Evolutionary conservation across 805 yeast species (phyloP), one percentile per base, ranked within the genome.

Genomic region (Starmerella geochares): DNA sequence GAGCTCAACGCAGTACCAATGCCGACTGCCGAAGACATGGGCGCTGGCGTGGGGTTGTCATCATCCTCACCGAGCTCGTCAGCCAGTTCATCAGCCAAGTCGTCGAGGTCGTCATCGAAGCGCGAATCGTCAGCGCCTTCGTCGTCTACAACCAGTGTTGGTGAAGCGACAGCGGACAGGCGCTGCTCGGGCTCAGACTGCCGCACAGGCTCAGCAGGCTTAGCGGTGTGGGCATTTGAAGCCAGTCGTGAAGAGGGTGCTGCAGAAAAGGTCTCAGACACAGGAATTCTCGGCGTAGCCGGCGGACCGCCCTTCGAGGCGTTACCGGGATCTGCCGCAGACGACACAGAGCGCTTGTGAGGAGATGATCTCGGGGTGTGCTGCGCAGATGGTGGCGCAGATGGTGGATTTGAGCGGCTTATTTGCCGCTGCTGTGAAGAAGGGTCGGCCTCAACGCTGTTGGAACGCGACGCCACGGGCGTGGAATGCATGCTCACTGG

Each of bases 31-130:
- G 37, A 9, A 8, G 44, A 23, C 16, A 10, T 16, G 9, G 40
- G 16, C 3, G 23, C 33, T 4, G 49, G 14, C 1, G 42, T 17
- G 4, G 27, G 36, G 19, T 50, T 46, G 10, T 47, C 54, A 11
- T 52, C 54, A 3, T 36, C 53, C 20, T 60, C 65, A 33, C 54
- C 65, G 11, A 63, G 53, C 31, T 61, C 65, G 41, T 58, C 61
- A 8, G 64, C 66, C 17, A 63, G 54, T 10, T 60, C 65, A 5
- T 60, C 63, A 5, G 61, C 59, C 3, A 62, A 48, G 24, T 57
- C 64, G 35, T 61, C 62, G 36, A 62, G 62, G 13, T 60, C 64
- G 21, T 60, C 65, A n/a, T 59, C 64, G 20, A 52, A 55, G 14
- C 28, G 43, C 16, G 47, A 32, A 21, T 42, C 47, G 14, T n/a